Base-by-base conservation (phyloP, 1,284 basidiomycete genomes). In the Fomitopsis betulina region DNA sequence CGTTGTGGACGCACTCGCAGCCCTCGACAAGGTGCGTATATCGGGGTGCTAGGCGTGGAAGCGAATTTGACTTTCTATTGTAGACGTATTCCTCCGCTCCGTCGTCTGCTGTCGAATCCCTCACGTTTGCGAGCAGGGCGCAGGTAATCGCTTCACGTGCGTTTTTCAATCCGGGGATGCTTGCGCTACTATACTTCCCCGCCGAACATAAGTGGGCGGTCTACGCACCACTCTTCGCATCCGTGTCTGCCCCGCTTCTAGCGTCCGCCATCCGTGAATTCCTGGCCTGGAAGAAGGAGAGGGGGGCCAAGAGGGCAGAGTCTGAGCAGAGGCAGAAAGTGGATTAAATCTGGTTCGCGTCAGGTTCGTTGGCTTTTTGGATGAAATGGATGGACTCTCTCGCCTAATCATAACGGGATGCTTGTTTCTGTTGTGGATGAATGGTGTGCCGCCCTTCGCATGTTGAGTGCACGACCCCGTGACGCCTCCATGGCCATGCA, bases 121-220 rank as follows among this genome's bases (percentile, higher is more conserved):
- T 95, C 47, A 70, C 75, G 43, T 78, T 85, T 63, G 90, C 92
- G 1, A 79, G 84, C 7, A 73, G 80, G 60, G 93, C 95, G 0
- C 75, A 89, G 35, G 80, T 77, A 0, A 79, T 91, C 38, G 85
- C 95, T 2, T 96, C 93, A 15, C 81, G 87, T 42, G 97, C 97
- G 0, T 99, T 98, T 78, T 99, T 97, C 76, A 93, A 95, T 71
- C 97, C 96, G 0, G 89, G 87, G 37, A 98, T 99, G 96, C 77
- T 99, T 65, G 95, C 92, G 6, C 74, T 98, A 67, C 79, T 99
- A 25, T 99, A 99, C 73, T 99, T 99, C 74, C 95, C 95, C 25
- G 88, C 93, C 27, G 94, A 97, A 69, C 95, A 97, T 77, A 96
- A 92, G 70, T 94, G 94, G 70, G 94, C 94, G 1, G 92, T 98